Evolutionary conservation across 148 eudicot species (phyloP).

Genomic region (Arbutus unedo): DNA sequence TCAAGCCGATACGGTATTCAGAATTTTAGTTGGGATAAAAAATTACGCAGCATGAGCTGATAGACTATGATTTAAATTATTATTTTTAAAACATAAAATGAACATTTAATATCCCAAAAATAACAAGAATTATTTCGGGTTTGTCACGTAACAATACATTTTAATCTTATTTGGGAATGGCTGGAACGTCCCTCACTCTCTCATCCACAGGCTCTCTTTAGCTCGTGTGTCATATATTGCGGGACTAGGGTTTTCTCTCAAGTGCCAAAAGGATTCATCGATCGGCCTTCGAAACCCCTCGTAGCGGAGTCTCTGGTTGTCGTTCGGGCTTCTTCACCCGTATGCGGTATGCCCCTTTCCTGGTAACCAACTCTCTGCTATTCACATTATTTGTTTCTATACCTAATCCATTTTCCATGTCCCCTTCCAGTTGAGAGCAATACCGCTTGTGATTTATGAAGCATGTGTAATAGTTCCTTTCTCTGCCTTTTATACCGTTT

Average conservation of each 20-base stretch:
- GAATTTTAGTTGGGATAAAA: no score
- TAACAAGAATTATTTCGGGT: no score
- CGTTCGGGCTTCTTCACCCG: background rate
- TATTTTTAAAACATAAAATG: no score
- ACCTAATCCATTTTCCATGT: background rate
- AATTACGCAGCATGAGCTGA: no score
- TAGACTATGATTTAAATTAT: no score
- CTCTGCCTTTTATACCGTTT: background rate
- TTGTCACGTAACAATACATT: no score
- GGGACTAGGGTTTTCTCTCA: background rate
- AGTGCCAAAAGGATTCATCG: background rate
- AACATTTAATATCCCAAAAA: no score
- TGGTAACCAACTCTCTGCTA: background rate
- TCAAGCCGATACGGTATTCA: no score
- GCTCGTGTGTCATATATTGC: background rate
- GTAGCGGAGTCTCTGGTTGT: background rate
- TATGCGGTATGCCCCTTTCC: background rate
- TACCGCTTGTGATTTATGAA: background rate
- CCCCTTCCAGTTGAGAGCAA: background rate
- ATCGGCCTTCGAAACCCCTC: constrained; percentile 5
- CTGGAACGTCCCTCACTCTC: background rate
- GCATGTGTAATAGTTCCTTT: background rate
- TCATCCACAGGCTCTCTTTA: background rate
- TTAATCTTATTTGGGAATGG: no score
- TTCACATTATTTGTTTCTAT: background rate